Percentiles rank a stretch among this genome's conserved stretches.
Evolutionary conservation across 768 basidiomycete genomes (phyloP).

Genomic region (Multifurca ochricompacta): DNA sequence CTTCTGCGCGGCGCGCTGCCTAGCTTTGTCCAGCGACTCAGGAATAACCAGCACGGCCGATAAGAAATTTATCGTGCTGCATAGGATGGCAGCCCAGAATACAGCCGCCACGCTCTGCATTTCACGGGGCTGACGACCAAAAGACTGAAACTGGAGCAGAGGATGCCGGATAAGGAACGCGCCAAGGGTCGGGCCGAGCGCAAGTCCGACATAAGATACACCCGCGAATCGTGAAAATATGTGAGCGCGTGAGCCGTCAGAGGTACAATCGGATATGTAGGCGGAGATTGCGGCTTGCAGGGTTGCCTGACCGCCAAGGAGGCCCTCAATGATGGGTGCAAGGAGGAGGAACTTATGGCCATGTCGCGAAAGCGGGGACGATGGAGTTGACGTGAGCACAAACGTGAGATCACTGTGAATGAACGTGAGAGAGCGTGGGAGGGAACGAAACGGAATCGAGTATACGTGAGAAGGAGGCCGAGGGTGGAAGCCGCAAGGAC

Average conservation of each 20-base stretch:
- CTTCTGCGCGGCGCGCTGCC: conserved; percentile 34
- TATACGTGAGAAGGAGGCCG: conserved; percentile 70
- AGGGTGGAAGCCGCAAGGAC: conserved; percentile 59
- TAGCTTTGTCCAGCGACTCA: conserved; percentile 35
- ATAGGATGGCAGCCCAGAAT: conserved; percentile 45
- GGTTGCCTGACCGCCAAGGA: conserved; percentile 72
- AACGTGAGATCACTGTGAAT: conserved; percentile 64
- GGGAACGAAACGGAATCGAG: conserved; percentile 29
- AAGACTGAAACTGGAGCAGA: conserved; percentile 26
- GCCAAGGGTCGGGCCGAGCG: conserved; percentile 69
- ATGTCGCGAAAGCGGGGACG: conserved; percentile 50
- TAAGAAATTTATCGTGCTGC: conserved; percentile 44
- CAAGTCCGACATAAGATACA: conserved; percentile 68
- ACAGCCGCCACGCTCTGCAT: conserved; percentile 38
- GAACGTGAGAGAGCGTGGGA: background rate
- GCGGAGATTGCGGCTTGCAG: conserved; percentile 56
- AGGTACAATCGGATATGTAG: conserved; percentile 72
- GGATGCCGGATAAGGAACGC: conserved; percentile 43
- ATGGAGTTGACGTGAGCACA: conserved; percentile 65
- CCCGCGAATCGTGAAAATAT: conserved; percentile 57
- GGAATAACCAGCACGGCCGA: conserved; percentile 49
- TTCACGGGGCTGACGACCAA: conserved; percentile 19
- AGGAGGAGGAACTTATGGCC: conserved; percentile 69
- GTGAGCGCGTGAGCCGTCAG: conserved; percentile 69
- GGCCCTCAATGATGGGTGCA: conserved; percentile 73